Evolutionary conservation across 2,329 filamentous ascomycete genomes (phyloP).

Genomic region (Ascochyta lentis): DNA sequence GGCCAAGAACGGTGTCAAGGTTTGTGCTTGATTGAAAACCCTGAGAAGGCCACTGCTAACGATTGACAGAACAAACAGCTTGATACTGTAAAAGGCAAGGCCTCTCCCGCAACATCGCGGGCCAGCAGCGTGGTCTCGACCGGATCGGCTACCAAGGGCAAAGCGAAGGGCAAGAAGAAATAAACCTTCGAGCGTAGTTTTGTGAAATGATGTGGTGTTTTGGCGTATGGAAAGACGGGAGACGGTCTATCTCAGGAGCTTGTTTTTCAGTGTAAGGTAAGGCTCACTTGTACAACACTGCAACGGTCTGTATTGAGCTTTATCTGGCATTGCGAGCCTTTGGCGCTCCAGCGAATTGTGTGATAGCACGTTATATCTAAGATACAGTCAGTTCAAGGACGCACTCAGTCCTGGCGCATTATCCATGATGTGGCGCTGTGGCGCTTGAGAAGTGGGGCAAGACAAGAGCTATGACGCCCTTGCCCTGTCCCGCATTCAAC

Average conservation of each 20-base stretch:
- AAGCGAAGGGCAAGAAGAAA: conserved; percentile 61
- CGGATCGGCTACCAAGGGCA: conserved; percentile 60
- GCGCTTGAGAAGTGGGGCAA: conserved; percentile 5
- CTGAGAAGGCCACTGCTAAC: conserved; percentile 17
- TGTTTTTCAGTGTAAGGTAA: not conserved
- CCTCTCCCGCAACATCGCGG: conserved; percentile 79
- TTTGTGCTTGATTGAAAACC: conserved; percentile 53
- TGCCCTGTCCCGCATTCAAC: conserved; percentile 13
- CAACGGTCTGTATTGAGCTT: conserved; percentile 1
- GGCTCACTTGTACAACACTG: conserved; percentile 10
- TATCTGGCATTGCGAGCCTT: not conserved
- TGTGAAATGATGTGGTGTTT: conserved; percentile 23
- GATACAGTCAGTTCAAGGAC: not conserved
- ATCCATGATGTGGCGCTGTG: not conserved
- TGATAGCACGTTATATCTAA: not conserved
- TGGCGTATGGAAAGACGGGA: conserved; percentile 13
- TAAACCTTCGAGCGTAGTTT: conserved; percentile 9
- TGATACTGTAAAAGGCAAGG: conserved; percentile 80
- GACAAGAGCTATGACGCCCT: conserved; percentile 14
- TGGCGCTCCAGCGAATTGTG: not conserved
- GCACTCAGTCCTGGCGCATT: not conserved
- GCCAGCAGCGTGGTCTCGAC: conserved; percentile 88
- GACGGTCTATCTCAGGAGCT: not conserved
- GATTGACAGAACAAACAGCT: conserved; percentile 82
- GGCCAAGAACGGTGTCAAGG: conserved; percentile 86